A percentile compares a stretch with the other conserved stretches of the same genome.
Conservation (phyloP, 495 filamentous ascomycete genomes). For the Penicillium robsamsonii region DNA sequence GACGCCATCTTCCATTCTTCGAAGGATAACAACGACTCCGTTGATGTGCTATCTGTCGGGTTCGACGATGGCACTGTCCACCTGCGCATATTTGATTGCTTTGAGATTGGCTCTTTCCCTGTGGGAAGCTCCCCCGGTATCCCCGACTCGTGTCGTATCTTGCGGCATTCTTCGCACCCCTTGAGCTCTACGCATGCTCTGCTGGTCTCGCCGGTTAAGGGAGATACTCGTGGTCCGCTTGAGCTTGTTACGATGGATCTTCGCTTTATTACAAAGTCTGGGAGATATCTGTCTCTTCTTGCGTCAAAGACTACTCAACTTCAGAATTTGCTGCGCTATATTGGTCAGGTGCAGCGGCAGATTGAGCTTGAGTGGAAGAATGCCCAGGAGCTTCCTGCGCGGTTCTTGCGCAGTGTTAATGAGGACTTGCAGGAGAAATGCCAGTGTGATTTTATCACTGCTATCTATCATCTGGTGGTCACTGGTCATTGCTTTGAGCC, state of each 20-base stretch:
- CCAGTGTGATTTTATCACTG: slow-evolving; percentile 66
- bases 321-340: slow-evolving; percentile 80
- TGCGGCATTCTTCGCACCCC: slow-evolving; percentile 68
- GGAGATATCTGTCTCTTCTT: slow-evolving; percentile 74
- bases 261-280: slow-evolving; percentile 74
- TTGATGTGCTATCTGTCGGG: slow-evolving; percentile 80
- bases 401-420: slow-evolving; percentile 73
- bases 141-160: slow-evolving; percentile 24
- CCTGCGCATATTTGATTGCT: slow-evolving; percentile 85
- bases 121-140: slow-evolving; percentile 27
- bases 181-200: slow-evolving; percentile 75
- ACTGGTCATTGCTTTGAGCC: slow-evolving; percentile 77
- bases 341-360: slow-evolving; percentile 69
- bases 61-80: slow-evolving; percentile 77
- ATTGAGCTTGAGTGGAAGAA: slow-evolving; percentile 79
- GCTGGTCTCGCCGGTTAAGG: slow-evolving; percentile 43
- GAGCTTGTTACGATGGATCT: slow-evolving; percentile 77
- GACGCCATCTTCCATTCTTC: slow-evolving; percentile 39
- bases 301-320: slow-evolving; percentile 84
- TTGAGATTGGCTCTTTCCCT: slow-evolving; percentile 71
- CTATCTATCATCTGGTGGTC: slow-evolving; percentile 79
- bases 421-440: slow-evolving; percentile 59
- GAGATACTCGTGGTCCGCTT: slow-evolving; percentile 30
- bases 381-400: slow-evolving; percentile 72
- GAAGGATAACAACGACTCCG: slow-evolving; percentile 62